Percentiles rank a stretch among this genome's conserved stretches.
Evolutionary conservation across 208 protist genomes (phyloP).

Genomic region (Leishmania braziliensis): DNA sequence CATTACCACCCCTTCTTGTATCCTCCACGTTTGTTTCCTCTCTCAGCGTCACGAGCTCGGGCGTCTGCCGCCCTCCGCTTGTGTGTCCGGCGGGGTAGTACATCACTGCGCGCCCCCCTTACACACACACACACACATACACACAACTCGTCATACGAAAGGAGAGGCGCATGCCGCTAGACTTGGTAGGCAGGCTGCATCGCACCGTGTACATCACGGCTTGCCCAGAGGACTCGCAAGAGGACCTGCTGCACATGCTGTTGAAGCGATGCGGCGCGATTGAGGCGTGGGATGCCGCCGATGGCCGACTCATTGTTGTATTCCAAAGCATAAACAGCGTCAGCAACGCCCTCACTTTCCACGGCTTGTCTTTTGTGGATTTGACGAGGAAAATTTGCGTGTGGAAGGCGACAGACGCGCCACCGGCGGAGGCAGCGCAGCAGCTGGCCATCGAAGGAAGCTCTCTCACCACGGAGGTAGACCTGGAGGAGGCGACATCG

Average conservation of each 20-base stretch:
- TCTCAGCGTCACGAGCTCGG: background rate
- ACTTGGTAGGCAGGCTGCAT: conserved; percentile 86
- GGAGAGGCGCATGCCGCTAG: conserved; percentile 53
- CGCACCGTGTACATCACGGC: conserved; percentile 82
- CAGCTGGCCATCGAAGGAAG: conserved; percentile 61
- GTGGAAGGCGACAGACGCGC: conserved; percentile 78
- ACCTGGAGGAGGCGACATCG: background rate
- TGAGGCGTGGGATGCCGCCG: conserved; percentile 78
- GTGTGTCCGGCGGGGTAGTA: background rate
- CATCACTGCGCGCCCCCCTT: background rate
- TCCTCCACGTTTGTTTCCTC: too few species aligned
- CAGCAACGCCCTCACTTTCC: conserved; percentile 79
- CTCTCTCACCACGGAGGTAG: background rate
- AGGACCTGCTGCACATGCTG: conserved; percentile 78
- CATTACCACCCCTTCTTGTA: background rate
- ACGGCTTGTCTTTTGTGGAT: conserved; percentile 76
- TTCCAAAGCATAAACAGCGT: conserved; percentile 87
- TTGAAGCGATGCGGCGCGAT: conserved; percentile 71
- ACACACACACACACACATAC: conserved; percentile 3
- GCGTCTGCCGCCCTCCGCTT: background rate
- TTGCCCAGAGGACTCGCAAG: conserved; percentile 53
- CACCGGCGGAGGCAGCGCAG: conserved; percentile 53
- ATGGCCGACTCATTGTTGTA: conserved; percentile 61
- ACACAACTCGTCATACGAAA: background rate
- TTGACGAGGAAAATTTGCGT: conserved; percentile 59